Evolutionary conservation across 2,329 filamentous ascomycete species (phyloP), one percentile per base, ranked within the genome.

Genomic region (Dactylonectria macrodidyma): DNA sequence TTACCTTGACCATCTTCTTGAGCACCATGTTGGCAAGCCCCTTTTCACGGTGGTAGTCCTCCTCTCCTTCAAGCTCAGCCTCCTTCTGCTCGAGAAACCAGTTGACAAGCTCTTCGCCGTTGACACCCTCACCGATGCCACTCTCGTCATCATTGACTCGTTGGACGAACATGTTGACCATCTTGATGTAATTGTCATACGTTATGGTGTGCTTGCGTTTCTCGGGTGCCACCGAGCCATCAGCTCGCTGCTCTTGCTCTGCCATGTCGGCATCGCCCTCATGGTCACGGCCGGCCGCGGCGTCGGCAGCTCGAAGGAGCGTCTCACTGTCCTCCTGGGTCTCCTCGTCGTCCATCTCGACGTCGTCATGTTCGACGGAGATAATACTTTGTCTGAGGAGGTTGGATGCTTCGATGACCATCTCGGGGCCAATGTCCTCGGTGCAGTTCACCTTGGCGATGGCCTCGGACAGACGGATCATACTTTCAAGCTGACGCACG

Each of bases 401-500:
- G 75, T 96, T 94, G 81, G 92, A 98, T 0, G 95, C 96, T 82
- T 99, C 96, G 47, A 92, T 88, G 16, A 99, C 96, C 82, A 98
- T 97, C 0, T 89, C 89, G 1, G 93, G 88, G 0, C 91, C 91
- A 68, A 99, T 93, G 71, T 98, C 95, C 75, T 95, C 93, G 14
- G 97, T 94, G 78, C 96, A 99, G 79, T 97, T 98, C 66, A 95
- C 94, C 82, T 98, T 98, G 66, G 96, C 96, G 73, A 99, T 98
- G n/a, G 96, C 96, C 81, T 99, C 96, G 62, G 93, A 95, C 63
- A 99, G 85, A 71, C 96, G 94, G 73, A 99, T 98, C 88, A 99
- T 91, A 78, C 92, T 95, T 83, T 99, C 96, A 2, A 99, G 87
- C 81, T 99, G 96, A 78, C 96, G 90, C 57, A 99, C 96, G 0